Evolutionary conservation across 164 flowering plant genomes (phyloP).

Genomic region (Nymphaea thermarum): DNA sequence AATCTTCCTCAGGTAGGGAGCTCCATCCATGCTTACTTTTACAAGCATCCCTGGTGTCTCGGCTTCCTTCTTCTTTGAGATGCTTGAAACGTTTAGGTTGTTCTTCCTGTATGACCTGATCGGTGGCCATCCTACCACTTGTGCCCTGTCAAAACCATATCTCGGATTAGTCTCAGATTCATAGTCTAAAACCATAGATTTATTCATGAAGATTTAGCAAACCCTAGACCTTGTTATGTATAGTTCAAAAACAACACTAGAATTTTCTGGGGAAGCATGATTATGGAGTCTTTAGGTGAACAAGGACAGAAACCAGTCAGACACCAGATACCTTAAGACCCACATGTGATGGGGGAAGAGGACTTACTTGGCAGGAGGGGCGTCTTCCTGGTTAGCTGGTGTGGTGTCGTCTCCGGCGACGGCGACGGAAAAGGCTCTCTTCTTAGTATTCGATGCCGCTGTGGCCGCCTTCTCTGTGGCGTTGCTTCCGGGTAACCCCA

Average conservation of each 20-base stretch:
- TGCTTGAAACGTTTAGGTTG: conserved; percentile 15
- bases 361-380: conserved; percentile 1
- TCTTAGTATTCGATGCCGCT: not conserved
- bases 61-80: conserved; percentile 29
- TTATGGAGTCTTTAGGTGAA: no score
- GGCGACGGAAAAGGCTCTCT: not conserved
- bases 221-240: no score
- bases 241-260: no score
- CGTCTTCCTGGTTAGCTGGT: not conserved
- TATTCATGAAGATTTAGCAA: no score
- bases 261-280: no score
- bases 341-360: no score
- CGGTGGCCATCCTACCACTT: conserved; percentile 88
- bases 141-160: conserved; percentile 29
- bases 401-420: not conserved
- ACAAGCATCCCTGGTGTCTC: conserved; percentile 43
- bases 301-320: no score
- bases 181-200: no score
- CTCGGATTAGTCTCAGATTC: not conserved
- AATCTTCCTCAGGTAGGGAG: conserved; percentile 73
- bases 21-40: conserved; percentile 94
- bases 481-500: conserved; percentile 45
- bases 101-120: conserved; percentile 58
- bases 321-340: no score
- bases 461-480: not conserved